phyloP scores from a whole-genome alignment of 1,284 basidiomycete species.

The Fereydounia khargensis region DNA sequence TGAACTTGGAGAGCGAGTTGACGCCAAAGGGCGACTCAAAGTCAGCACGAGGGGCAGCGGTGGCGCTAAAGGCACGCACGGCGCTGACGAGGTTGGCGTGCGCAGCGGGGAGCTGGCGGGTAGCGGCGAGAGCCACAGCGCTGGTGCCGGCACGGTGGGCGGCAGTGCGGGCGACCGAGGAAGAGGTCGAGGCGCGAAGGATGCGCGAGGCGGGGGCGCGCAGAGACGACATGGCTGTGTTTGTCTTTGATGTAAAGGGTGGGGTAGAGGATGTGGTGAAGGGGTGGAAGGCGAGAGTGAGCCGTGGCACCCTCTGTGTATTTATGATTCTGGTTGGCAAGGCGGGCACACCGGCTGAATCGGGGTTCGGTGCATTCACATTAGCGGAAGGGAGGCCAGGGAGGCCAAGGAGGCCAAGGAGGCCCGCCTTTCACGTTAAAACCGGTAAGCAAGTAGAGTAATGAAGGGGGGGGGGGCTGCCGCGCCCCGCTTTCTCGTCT shows the following conservation, averaged over 20 bases:
- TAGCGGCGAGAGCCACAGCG: neutral
- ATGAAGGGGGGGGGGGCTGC: too few relatives aligned
- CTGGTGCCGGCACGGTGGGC: too few relatives aligned
- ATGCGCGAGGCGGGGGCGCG: conserved; percentile 22
- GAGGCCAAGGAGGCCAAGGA: too few relatives aligned
- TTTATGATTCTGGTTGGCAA: too few relatives aligned
- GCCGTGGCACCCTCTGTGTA: too few relatives aligned
- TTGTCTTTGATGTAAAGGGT: neutral
- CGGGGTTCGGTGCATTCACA: too few relatives aligned
- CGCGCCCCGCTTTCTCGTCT: too few relatives aligned
- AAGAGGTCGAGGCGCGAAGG: conserved; percentile 4
- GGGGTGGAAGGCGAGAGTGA: neutral
- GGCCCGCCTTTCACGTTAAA: too few relatives aligned
- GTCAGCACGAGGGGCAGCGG: conserved; percentile 20
- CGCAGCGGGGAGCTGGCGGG: neutral
- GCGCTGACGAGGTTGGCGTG: neutral
- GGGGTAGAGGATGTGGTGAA: neutral
- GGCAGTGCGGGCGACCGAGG: neutral
- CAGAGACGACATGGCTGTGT: conserved; percentile 16
- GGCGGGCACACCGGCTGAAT: too few relatives aligned
- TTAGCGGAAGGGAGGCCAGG: too few relatives aligned
- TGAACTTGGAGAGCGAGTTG: conserved; percentile 53
- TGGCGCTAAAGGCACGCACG: conserved; percentile 31
- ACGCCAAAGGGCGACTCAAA: conserved; percentile 52
- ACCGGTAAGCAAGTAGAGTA: too few relatives aligned